Evolutionary conservation across 2,329 filamentous ascomycete species (phyloP).

Genomic region (Penicillium sp.): DNA sequence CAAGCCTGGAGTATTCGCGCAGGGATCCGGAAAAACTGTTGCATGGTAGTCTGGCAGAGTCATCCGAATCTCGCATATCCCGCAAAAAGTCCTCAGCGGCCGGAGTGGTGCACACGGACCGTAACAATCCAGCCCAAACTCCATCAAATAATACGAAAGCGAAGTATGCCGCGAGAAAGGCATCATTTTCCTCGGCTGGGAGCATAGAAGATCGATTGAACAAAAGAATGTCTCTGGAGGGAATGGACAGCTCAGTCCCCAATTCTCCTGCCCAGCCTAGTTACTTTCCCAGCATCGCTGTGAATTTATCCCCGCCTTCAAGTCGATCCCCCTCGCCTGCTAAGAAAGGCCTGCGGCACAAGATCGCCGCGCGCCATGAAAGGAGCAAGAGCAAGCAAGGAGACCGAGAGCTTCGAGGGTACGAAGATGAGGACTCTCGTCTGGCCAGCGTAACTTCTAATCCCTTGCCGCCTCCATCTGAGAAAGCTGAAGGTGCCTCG

Average conservation of each 20-base stretch:
- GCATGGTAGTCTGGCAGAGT: slow-evolving; percentile 8
- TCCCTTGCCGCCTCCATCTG: slow-evolving; percentile 14
- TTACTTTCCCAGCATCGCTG: slow-evolving; percentile 60
- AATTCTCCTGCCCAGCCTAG: slow-evolving; percentile 40
- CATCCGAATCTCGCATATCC: slow-evolving; percentile 4
- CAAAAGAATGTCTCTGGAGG: slow-evolving; percentile 43
- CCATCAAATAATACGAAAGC: slow-evolving; percentile 8
- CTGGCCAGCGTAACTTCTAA: slow-evolving; percentile 15
- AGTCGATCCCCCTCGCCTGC: slow-evolving; percentile 66
- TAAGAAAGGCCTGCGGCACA: slow-evolving; percentile 54
- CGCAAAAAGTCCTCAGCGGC: slow-evolving; percentile 11
- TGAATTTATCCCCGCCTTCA: slow-evolving; percentile 62
- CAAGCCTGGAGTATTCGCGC: slow-evolving; percentile 9
- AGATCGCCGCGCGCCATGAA: slow-evolving; percentile 42
- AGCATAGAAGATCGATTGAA: slow-evolving; percentile 37
- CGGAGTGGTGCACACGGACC: background rate
- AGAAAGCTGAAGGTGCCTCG: slow-evolving; percentile 15
- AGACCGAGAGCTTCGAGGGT: slow-evolving; percentile 36
- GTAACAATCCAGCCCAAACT: slow-evolving; percentile 4
- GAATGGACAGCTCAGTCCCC: slow-evolving; percentile 46
- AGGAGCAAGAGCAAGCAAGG: slow-evolving; percentile 40
- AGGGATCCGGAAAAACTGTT: slow-evolving; percentile 11
- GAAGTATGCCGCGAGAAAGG: slow-evolving; percentile 49
- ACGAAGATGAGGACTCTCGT: slow-evolving; percentile 21
- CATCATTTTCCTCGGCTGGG: slow-evolving; percentile 56